Conservation (phyloP, 2,329 filamentous ascomycete genomes). For the Xylariomycetidae sp. region DNA sequence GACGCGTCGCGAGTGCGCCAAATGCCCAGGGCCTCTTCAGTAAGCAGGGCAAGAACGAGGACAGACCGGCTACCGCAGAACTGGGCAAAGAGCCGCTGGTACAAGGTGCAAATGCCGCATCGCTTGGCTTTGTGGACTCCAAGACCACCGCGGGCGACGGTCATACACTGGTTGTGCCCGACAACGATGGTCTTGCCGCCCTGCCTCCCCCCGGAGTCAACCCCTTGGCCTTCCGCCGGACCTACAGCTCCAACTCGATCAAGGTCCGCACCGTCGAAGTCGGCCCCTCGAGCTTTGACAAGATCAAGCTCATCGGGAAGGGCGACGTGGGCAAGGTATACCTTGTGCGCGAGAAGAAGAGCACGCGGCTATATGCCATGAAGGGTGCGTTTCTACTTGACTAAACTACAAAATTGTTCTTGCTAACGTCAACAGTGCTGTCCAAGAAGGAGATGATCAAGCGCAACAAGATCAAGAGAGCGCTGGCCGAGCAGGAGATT, state of each 20-base stretch:
- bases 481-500: slow-evolving; percentile 95
- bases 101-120: slow-evolving; percentile 45
- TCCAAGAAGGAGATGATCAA: slow-evolving; percentile 99
- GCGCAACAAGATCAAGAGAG: slow-evolving; percentile 99
- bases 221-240: slow-evolving; percentile 76
- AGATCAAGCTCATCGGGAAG: slow-evolving; percentile 99
- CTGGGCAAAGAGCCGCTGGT: slow-evolving; percentile 74
- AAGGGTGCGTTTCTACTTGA: too few species aligned
- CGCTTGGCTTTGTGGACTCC: slow-evolving; percentile 40
- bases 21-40: slow-evolving; percentile 91
- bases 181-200: slow-evolving; percentile 49
- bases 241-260: slow-evolving; percentile 98
- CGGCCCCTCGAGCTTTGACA: slow-evolving; percentile 91
- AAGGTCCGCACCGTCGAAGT: slow-evolving; percentile 97
- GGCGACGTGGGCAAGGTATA: slow-evolving; percentile 99
- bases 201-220: slow-evolving; percentile 63
- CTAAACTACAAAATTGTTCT: too few species aligned
- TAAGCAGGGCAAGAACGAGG: slow-evolving; percentile 47
- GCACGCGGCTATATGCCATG: slow-evolving; percentile 91
- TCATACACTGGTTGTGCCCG: slow-evolving; percentile 34
- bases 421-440: slow-evolving; percentile 57
- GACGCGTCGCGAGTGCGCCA: slow-evolving; percentile 90
- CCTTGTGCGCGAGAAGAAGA: slow-evolving; percentile 96
- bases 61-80: slow-evolving; percentile 78
- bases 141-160: slow-evolving; percentile 34